Base-by-base conservation (phyloP, 1,284 basidiomycete genomes). In the Pascua sp. region DNA sequence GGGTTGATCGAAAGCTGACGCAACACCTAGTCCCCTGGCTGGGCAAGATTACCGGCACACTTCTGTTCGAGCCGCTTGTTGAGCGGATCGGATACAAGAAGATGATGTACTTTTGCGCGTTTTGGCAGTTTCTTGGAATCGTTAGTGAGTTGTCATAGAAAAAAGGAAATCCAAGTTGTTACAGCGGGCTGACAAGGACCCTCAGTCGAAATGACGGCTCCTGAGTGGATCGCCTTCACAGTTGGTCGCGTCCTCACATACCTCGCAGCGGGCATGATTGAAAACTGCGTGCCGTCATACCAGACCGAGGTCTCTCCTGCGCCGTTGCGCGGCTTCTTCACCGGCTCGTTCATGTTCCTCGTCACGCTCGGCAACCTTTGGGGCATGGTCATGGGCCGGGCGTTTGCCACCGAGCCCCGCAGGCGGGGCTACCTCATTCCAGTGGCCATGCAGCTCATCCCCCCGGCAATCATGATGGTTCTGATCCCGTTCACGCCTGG, bases 231-330 rank as follows among this genome's bases (percentile, higher is more conserved):
- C 36, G 46, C 51, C 32, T 57, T 55, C 55, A 54, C 60, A 1
- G 53, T 57, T 17, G 65, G 65, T 1, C 59, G 65, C n/a, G 54
- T 64, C 18, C 18, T 67, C 41, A 48, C 61, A 1, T 67, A 67
- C 51, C 36, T 59, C 8, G 59, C 63, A 13, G 54, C 61, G 41
- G 65, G 65, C 38, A 40, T 65, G 12, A 53, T 62, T 45, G 65
- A 67, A 38, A 62, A 61, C 41, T 49, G 53, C 15, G 60, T 60
- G 0, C 66, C 66, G 5, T 47, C 49, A 8, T 67, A 63, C 56
- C 42, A 45, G 24, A 49, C 63, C 38, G 66, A 67, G 47, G 15
- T 53, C 15, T 15, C 43, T 5, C 51, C 51, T 5, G 51, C 51
- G 8, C 43, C 43, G 36, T 36, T 53, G 36, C 51, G 51, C n/a